Conservation (phyloP, 2,329 filamentous ascomycete genomes). For the Bimuria novae-zelandiae region DNA sequence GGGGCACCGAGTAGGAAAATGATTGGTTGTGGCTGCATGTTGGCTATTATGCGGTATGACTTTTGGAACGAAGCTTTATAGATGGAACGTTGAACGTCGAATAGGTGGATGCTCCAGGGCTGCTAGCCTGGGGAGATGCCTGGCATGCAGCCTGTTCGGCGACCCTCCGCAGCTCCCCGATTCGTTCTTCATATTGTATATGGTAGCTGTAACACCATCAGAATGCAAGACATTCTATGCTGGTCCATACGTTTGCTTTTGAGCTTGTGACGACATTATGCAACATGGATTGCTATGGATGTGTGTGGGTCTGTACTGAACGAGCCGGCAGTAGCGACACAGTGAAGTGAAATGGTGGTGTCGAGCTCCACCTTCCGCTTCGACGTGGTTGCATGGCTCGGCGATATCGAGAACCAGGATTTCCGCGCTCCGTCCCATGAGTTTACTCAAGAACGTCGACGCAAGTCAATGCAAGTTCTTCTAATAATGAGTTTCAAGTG, state of each 20-base stretch:
- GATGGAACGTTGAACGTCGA: not conserved
- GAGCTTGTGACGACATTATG: conserved; percentile 20
- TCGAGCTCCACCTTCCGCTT: too few relatives aligned
- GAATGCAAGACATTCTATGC: not conserved
- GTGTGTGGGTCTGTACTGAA: not conserved
- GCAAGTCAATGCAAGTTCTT: too few relatives aligned
- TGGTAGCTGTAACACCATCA: not conserved
- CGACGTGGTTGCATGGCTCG: too few relatives aligned
- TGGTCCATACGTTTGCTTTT: too few relatives aligned
- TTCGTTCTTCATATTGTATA: not conserved
- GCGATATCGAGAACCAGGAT: not conserved
- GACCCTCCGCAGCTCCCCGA: not conserved
- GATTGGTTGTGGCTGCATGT: not conserved
- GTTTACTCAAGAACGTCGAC: too few relatives aligned
- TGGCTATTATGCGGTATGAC: conserved; percentile 1
- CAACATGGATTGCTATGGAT: not conserved
- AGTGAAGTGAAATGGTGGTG: too few relatives aligned
- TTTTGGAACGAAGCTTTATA: not conserved
- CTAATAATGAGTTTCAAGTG: too few relatives aligned
- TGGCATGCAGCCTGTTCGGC: too few relatives aligned
- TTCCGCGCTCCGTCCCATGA: not conserved
- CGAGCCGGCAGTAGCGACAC: too few relatives aligned
- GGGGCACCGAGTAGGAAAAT: not conserved
- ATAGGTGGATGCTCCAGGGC: not conserved
- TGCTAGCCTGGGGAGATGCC: not conserved